A percentile compares a stretch with the other conserved stretches of the same genome.
These are phyloP conservation scores for Phytophthora megakarya DNA, from an alignment of 352 stramenopile genomes.

Conservation along the genomic window DNA sequence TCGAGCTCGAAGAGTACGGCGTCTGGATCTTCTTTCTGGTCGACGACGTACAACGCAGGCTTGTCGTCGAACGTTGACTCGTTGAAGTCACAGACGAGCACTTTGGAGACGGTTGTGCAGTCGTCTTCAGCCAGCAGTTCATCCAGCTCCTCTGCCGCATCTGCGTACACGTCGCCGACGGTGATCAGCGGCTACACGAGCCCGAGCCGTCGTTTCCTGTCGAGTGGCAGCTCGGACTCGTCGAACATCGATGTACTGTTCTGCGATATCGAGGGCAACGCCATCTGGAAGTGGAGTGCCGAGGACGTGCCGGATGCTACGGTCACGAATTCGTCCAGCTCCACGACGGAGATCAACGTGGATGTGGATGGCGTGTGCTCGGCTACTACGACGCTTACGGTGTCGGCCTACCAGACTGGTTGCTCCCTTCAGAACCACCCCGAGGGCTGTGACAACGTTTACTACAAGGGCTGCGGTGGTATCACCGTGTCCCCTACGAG, in stretches of 20 bases:
- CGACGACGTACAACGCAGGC: slow-evolving; percentile 56
- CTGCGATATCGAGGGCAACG: slow-evolving; percentile 74
- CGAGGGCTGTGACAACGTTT: slow-evolving; percentile 65
- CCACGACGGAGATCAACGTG: slow-evolving; percentile 43
- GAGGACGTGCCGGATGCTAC: slow-evolving; percentile 41
- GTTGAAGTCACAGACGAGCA: slow-evolving; percentile 55
- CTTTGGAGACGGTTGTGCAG: slow-evolving; percentile 62
- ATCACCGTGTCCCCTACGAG: slow-evolving; percentile 68
- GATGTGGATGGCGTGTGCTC: slow-evolving; percentile 42
- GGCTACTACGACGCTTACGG: slow-evolving; percentile 49
- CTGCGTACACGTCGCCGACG: slow-evolving; percentile 54
- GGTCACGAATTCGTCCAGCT: slow-evolving; percentile 40
- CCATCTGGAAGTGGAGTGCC: slow-evolving; percentile 77
- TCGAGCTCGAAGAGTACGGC: slow-evolving; percentile 33
- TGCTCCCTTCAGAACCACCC: slow-evolving; percentile 74
- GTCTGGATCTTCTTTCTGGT: slow-evolving; percentile 45
- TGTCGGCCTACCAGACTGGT: slow-evolving; percentile 68
- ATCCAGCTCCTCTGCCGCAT: slow-evolving; percentile 19
- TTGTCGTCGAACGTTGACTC: slow-evolving; percentile 53
- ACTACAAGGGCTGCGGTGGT: slow-evolving; percentile 81
- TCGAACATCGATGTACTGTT: slow-evolving; percentile 64
- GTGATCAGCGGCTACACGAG: slow-evolving; percentile 47
- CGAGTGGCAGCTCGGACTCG: slow-evolving; percentile 29
- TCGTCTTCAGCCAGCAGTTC: slow-evolving; percentile 44
- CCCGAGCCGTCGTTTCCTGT: slow-evolving; percentile 47